Base-by-base conservation (phyloP, 1,139 yeast species). In the Sugiyamaella pinicola region DNA sequence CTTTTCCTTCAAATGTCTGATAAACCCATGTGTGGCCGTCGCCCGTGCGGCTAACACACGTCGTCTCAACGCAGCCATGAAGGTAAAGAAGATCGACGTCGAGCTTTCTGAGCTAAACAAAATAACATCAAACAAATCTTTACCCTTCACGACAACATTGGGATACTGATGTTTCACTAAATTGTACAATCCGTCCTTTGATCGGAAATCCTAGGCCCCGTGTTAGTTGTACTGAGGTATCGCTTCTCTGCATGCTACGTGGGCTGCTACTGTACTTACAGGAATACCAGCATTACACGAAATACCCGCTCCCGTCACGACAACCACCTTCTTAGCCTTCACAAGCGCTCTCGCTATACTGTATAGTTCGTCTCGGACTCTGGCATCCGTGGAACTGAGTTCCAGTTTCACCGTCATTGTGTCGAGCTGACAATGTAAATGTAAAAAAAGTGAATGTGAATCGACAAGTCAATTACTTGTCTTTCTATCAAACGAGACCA, bases 201-300 rank as follows among this genome's bases (percentile, higher is more conserved):
- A 87, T 55, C 98, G 77, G 69, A 91, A 91, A 68, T 91, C 98
- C 64, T 63, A 44, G n/a, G n/a, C n/a, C n/a, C n/a, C n/a, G n/a
- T n/a, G n/a, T n/a, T n/a, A n/a, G n/a, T n/a, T n/a, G n/a, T n/a
- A n/a, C n/a, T n/a, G n/a, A n/a, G n/a, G n/a, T n/a, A n/a, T n/a
- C n/a, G n/a, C n/a, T n/a, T n/a, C n/a, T n/a, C n/a, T n/a, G n/a
- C n/a, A n/a, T n/a, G n/a, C n/a, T n/a, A n/a, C n/a, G n/a, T n/a
- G n/a, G n/a, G 8, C 26, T 17, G 5, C 26, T 8, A 15, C 17
- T 29, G 9, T 26, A 56, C 67, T 42, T 58, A 63, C 67, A 1
- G 98, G 98, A 52, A 91, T 91, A 0, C 98, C 98, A 0, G 98
- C 97, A 67, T 87, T 89, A 68, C 97, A 89, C 22, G 96, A 88